Conservation (phyloP, 352 stramenopile genomes). For the Thraustochytrium striatum region DNA sequence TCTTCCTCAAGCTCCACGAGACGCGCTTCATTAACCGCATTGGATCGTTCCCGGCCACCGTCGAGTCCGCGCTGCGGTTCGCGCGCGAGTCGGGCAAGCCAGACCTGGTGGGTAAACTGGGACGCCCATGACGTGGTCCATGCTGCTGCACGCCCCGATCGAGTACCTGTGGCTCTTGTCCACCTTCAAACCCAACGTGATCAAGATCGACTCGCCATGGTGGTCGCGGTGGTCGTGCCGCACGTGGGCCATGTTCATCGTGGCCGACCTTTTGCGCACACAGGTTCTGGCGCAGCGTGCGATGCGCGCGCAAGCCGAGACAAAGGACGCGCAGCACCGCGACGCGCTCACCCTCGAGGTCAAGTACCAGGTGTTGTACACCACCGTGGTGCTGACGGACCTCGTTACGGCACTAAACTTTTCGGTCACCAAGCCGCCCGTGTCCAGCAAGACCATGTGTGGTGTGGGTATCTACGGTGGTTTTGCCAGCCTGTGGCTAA, state of each 20-base stretch:
- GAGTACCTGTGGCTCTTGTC: slow-evolving; percentile 26
- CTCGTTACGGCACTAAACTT: slow-evolving; percentile 14
- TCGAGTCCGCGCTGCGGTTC: not conserved
- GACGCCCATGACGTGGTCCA: slow-evolving; percentile 31
- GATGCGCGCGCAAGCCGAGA: not conserved
- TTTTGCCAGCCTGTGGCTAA: not conserved
- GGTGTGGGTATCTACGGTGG: slow-evolving; percentile 14
- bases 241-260: not conserved
- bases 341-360: not conserved
- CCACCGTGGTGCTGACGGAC: not conserved
- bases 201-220: not conserved
- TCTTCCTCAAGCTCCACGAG: slow-evolving; percentile 5
- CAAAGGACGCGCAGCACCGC: not conserved
- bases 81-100: not conserved
- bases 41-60: not conserved
- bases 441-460: not conserved
- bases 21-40: slow-evolving; percentile 34
- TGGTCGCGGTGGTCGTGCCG: slow-evolving; percentile 5
- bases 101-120: not conserved
- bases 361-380: slow-evolving; percentile 1
- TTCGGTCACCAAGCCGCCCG: not conserved
- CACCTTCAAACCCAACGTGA: slow-evolving; percentile 37
- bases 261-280: not conserved
- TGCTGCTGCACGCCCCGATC: slow-evolving; percentile 21
- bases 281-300: not conserved